phyloP scores from a whole-genome alignment of 2,329 filamentous ascomycete genomes.

The Periglandula ipomoeae region DNA sequence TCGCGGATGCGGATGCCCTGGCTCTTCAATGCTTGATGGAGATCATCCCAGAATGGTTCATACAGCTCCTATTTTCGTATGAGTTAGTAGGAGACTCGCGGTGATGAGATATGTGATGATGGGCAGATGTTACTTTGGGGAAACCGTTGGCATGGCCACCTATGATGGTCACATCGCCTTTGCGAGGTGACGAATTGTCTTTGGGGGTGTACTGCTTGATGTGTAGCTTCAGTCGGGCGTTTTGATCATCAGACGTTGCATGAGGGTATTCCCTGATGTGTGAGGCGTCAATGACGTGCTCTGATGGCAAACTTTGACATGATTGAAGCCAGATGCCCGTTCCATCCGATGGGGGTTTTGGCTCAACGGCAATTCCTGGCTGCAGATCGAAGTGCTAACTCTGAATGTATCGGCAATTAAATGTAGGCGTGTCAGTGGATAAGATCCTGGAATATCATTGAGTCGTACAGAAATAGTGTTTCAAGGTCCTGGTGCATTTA shows the following conservation, averaged over 20 bases:
- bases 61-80: slow-evolving; percentile 62
- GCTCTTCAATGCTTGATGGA: slow-evolving; percentile 48
- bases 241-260: slow-evolving; percentile 62
- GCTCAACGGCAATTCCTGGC: no score
- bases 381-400: no score
- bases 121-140: slow-evolving; percentile 56
- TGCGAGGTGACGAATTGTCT: slow-evolving; percentile 56
- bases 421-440: no score
- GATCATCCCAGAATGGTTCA: slow-evolving; percentile 82
- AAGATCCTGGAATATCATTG: no score
- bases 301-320: slow-evolving; percentile 46
- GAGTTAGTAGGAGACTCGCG: no score
- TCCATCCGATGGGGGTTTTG: no score
- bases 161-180: slow-evolving; percentile 77
- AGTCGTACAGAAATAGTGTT: not conserved
- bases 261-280: slow-evolving; percentile 77
- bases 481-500: not conserved
- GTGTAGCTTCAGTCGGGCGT: slow-evolving; percentile 63
- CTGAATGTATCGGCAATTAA: no score
- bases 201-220: slow-evolving; percentile 84
- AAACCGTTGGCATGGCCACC: slow-evolving; percentile 88
- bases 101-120: no score
- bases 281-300: slow-evolving; percentile 64
- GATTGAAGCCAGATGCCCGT: no score
- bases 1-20: slow-evolving; percentile 62